Base-by-base conservation (phyloP, 225 moss, liverwort and hornwort genomes). In the Ulota crispa region DNA sequence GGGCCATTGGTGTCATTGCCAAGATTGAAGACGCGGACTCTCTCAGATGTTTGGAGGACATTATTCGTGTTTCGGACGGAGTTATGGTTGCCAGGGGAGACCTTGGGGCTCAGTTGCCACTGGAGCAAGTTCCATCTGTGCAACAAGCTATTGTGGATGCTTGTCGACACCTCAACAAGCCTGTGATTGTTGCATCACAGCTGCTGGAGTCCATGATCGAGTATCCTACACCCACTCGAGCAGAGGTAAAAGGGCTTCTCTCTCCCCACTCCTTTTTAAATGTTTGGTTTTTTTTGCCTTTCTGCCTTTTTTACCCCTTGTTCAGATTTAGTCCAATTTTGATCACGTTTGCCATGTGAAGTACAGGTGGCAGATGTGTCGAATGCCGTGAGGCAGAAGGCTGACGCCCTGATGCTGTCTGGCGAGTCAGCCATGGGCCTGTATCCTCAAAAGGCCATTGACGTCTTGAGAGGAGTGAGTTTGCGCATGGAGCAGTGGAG, bases 381-480 rank as follows among this genome's bases (percentile, higher is more conserved):
- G 23, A 94, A 99, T 81, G 98, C 93, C 67, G 98, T 99, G 6
- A 89, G 95, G 86, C 94, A 99, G 76, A 86, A 91, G 45, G 93
- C 95, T 0, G 95, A 99, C 86, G 98, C 98, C 19, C 76, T 99
- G 80, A 99, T 95, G 98, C 86, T 99, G 30, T 99, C 98, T 30
- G 95, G 98, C 28, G 98, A 99, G 84, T 99, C 98, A 13, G 98
- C 98, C 52, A 95, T 99, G 95, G 98, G 98, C 10, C 82, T 92
- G 36, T 84, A 83, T 74, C 95, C 98, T 57, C 88, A 92, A 14
- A 99, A 99, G 83, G 91, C 98, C 31, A 69, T 99, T 1, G 92
- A 91, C 59, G 95, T 99, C 70, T 88, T 95, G 53, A 80, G 98
- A 20, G 90, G 79, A 84, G 95, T 95, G 9, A 95, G 95, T 72